These are phyloP conservation scores for Sphenostylis stenocarpa DNA, from an alignment of 306 rosid genomes.

Conservation along the genomic window DNA sequence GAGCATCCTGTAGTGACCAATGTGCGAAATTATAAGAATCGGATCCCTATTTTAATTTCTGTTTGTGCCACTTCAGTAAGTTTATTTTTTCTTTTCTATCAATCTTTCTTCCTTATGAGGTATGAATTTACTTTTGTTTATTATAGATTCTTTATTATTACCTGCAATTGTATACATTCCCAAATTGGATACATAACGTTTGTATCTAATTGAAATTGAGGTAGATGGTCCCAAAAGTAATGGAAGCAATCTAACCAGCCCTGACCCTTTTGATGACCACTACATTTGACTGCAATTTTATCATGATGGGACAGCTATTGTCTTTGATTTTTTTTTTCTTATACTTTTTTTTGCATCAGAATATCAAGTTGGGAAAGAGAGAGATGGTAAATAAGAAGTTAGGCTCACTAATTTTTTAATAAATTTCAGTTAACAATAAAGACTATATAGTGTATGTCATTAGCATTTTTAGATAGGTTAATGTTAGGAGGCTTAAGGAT, in stretches of 20 bases:
- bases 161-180: no score
- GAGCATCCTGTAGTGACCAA: slow-evolving; percentile 21
- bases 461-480: no score
- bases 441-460: no score
- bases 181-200: neutral
- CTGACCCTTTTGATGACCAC: no score
- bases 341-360: neutral
- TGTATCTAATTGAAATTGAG: neutral
- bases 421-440: no score
- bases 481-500: no score
- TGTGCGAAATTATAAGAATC: slow-evolving; percentile 11
- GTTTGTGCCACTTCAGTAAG: slow-evolving; percentile 22
- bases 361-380: neutral
- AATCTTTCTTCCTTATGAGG: neutral
- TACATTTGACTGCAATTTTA: neutral
- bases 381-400: no score
- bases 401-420: no score
- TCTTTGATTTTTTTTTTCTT: neutral
- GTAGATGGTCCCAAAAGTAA: neutral
- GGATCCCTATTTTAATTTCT: neutral
- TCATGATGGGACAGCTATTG: neutral
- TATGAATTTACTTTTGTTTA: neutral
- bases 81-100: neutral
- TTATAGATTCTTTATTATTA: neutral
- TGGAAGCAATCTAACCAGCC: no score